Percentiles rank a stretch among this genome's conserved stretches.
Conservation (phyloP, 805 yeast genomes). For the Wickerhamiella bombiphila region DNA sequence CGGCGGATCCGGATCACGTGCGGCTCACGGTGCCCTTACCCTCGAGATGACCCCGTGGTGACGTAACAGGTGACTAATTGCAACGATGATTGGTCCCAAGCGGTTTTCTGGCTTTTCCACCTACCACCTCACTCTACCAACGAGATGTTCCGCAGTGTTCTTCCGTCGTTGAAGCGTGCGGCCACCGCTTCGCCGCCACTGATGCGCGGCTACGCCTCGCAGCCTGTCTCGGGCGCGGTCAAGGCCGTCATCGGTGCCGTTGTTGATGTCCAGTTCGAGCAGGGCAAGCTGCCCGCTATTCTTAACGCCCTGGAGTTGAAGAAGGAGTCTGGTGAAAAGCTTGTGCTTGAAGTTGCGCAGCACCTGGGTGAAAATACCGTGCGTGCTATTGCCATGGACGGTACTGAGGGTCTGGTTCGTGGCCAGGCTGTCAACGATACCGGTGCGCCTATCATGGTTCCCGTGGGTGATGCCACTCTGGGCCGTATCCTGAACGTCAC, state of each 20-base stretch:
- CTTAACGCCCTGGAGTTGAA: conserved; percentile 89
- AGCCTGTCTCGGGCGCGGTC: conserved; percentile 16
- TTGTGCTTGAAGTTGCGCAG: conserved; percentile 97
- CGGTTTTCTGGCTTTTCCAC: too few species aligned
- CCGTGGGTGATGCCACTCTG: conserved; percentile 97
- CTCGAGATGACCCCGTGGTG: too few species aligned
- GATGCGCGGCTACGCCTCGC: conserved; percentile 16
- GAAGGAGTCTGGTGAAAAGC: conserved; percentile 48
- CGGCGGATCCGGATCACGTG: too few species aligned
- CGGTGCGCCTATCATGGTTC: conserved; percentile 97
- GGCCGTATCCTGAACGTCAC: conserved; percentile 95
- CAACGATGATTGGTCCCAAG: too few species aligned
- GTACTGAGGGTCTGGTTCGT: conserved; percentile 99
- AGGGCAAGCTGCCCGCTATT: conserved; percentile 93
- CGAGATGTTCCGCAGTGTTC: conserved; percentile 22
- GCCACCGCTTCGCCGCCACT: conserved; percentile 13
- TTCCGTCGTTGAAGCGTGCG: conserved; percentile 21
- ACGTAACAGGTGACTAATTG: too few species aligned
- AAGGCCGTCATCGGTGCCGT: conserved; percentile 23
- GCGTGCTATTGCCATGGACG: conserved; percentile 99
- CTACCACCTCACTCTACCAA: too few species aligned
- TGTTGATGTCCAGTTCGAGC: conserved; percentile 84
- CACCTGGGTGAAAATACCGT: conserved; percentile 99
- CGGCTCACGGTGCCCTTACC: too few species aligned
- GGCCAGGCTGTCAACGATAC: conserved; percentile 86